Evolutionary conservation across 208 protist species (phyloP), one percentile per base, ranked within the genome.

Genomic region (Trypanosoma avium): DNA sequence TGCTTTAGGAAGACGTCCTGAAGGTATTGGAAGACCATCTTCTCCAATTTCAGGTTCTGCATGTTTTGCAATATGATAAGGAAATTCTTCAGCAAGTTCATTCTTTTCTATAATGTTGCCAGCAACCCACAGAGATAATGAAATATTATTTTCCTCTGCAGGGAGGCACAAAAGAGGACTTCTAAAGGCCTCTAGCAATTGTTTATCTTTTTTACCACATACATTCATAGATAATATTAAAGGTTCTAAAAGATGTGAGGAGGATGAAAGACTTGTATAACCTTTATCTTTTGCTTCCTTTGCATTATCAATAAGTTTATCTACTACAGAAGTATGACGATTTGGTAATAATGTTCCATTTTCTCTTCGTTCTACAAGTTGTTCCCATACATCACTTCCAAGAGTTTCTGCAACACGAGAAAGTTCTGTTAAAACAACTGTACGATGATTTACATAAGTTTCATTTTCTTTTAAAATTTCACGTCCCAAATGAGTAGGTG

Each of bases 41-140:
- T 67, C 55, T 17, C 38, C 57, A 24, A 58, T 4, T 48, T 67
- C 49, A 0, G 45, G 57, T 17, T 71, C 57, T 3, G 82, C 70
- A 66, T 89, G 91, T 62, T 78, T 79, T 33, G 84, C 89, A 35
- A 95, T 65, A 58, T 95, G 84, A 61, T 85, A 92, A n/a, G 89
- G 89, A 59, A 91, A 95, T 40, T 90, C 84, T 45, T 49, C 47
- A 46, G 64, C 73, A 22, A 95, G 61, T 45, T 73, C 74, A 8
- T 75, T 61, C n/a, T 86, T 38, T 12, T 80, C 83, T 40, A 95
- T 72, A 24, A 95, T 57, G 6, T 72, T 82, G 27, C 89, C 89
- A 10, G 85, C 66, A n/a, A 95, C 77, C 82, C 84, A 92, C 26
- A 95, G 61, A 5, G 89, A 92, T 70, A 86, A 82, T 21, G 89